Evolutionary conservation across 2,329 filamentous ascomycete species (phyloP).

Genomic region (Xylaria sp.): DNA sequence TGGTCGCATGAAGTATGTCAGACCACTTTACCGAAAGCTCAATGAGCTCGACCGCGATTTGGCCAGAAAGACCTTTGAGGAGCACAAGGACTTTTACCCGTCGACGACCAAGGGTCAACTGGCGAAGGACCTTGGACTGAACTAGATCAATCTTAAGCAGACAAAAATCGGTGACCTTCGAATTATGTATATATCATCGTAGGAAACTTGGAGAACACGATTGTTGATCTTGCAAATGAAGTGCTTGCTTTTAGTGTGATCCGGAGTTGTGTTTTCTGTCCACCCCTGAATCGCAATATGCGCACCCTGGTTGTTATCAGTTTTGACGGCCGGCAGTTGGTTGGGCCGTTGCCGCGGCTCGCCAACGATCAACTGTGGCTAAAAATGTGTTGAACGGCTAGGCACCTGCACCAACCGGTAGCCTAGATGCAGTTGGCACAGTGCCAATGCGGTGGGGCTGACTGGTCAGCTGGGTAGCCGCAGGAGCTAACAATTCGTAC

Average conservation of each 20-base stretch:
- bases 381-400: no score
- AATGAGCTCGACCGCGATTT: constrained; percentile 68
- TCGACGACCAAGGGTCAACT: constrained; percentile 85
- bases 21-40: constrained; percentile 73
- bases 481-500: no score
- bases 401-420: no score
- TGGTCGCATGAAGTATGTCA: constrained; percentile 95
- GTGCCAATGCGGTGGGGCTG: no score
- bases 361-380: no score
- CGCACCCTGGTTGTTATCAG: no score
- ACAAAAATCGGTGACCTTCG: background rate
- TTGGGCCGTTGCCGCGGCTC: background rate
- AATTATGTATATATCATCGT: background rate
- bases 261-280: no score
- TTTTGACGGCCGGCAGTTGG: no score
- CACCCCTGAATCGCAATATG: no score
- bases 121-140: constrained; percentile 68
- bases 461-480: no score
- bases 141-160: constrained; percentile 15
- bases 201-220: background rate
- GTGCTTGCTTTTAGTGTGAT: no score
- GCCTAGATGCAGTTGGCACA: no score
- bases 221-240: background rate
- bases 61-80: constrained; percentile 77
- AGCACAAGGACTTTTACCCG: constrained; percentile 89